Evolutionary conservation across 2,329 filamentous ascomycete genomes (phyloP).

Genomic region (Scolecobasidium constrictum): DNA sequence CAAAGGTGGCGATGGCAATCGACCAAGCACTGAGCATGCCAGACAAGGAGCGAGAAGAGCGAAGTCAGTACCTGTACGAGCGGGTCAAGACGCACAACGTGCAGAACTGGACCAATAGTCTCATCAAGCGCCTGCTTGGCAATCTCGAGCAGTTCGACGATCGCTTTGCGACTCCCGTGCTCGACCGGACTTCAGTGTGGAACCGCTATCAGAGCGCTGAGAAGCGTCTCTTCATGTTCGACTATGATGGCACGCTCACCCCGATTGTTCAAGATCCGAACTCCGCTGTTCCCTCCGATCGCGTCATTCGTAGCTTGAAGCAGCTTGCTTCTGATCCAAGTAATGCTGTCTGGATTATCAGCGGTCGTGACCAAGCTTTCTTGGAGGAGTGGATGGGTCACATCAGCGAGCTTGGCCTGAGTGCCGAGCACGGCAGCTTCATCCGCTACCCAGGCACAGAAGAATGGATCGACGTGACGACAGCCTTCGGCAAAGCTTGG

Average conservation of each 20-base stretch:
- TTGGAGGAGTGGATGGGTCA: conserved; percentile 86
- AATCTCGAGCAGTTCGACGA: conserved; percentile 70
- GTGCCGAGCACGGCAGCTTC: conserved; percentile 94
- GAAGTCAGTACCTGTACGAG: conserved; percentile 66
- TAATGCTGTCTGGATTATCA: conserved; percentile 98
- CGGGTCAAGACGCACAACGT: conserved; percentile 82
- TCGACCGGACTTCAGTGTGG: conserved; percentile 65
- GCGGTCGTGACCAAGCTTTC: conserved; percentile 86
- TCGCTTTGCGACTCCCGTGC: conserved; percentile 64
- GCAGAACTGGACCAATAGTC: conserved; percentile 72
- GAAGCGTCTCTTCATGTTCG: conserved; percentile 92
- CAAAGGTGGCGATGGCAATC: conserved; percentile 73
- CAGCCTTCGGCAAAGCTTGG: conserved; percentile 85
- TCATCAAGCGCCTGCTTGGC: conserved; percentile 66
- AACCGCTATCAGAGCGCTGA: conserved; percentile 62
- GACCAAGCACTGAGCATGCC: conserved; percentile 72
- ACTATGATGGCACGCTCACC: conserved; percentile 95
- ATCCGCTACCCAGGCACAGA: conserved; percentile 68
- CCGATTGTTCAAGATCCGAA: conserved; percentile 86
- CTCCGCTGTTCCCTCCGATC: conserved; percentile 77
- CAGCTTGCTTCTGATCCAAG: conserved; percentile 65
- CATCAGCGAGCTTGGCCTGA: conserved; percentile 80
- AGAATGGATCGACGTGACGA: conserved; percentile 82
- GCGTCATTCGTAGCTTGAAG: conserved; percentile 69
- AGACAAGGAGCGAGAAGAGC: conserved; percentile 49